Base-by-base conservation (phyloP, 2,329 filamentous ascomycete species). In the Calonectria fujianensis region DNA sequence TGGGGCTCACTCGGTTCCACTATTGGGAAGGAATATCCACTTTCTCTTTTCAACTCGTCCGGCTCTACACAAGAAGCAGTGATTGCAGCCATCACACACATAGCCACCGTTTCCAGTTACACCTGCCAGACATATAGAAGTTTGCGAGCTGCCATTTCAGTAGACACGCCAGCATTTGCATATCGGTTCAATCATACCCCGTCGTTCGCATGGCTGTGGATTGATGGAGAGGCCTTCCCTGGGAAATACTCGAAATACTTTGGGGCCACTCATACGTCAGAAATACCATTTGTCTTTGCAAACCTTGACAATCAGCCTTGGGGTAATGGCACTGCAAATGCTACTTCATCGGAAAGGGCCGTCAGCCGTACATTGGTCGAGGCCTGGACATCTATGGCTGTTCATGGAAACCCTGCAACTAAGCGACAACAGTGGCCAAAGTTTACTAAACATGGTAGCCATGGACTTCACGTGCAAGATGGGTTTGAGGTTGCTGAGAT, bases 341-440 rank as follows among this genome's bases (percentile, higher is more conserved):
- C 68, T 2, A 74, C 69, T 16, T 45, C 51, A 13, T 57, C 37
- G 1, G 75, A 79, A 37, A 48, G 71, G 10, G 51, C 68, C 24
- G 29, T 78, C n/a, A 76, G 76, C 50, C 51, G 64, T 5, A 70
- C 27, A 16, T 24, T 80, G 32, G 51, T 73, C 3, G 57, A 50
- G 4, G 75, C 75, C 13, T 78, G 74, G 75, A 79, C 76, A 11
- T 64, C 66, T 8, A 76, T 80, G 76, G 78, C 74, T 29, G 66
- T 24, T 2, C 72, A 61, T 2, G 71, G 61, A 16, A 64, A 65
- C 14, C 76, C 74, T 9, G 69, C 67, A 13, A 78, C 74, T 6
- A n/a, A 24, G 41, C 18, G 51, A 7, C 51, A 74, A 24, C 16
- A n/a, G 8, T 77, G 78, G 77, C 71, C 74, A 1, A 14, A 37